These are phyloP conservation scores for Podila minutissima DNA, from an alignment of 192 early-diverging fungal genomes.

Conservation along the genomic window DNA sequence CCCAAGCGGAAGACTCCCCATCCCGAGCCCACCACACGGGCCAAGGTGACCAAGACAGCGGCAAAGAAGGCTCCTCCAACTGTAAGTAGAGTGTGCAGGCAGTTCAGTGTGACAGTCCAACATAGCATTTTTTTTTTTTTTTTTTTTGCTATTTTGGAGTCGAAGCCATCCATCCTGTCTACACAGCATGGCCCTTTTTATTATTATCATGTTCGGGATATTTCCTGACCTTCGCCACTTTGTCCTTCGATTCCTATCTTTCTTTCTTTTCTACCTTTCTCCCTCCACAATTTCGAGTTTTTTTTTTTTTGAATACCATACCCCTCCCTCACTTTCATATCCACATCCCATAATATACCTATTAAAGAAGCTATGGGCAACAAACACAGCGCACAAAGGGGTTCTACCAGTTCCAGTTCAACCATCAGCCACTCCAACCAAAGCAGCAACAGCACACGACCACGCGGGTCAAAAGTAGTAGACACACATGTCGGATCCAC, in stretches of 20 bases:
- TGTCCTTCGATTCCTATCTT: neutral
- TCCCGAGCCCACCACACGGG: neutral
- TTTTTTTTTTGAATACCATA: neutral
- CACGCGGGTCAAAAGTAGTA: neutral
- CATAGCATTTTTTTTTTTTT: no score
- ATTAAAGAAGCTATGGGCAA: constrained; percentile 28
- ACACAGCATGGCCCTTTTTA: neutral
- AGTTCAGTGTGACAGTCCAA: no score
- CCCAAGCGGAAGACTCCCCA: neutral
- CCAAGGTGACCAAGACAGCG: neutral
- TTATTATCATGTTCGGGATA: neutral
- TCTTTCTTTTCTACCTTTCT: neutral
- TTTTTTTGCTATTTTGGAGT: no score
- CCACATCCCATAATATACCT: neutral
- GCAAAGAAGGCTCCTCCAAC: neutral
- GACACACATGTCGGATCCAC: constrained; percentile 1
- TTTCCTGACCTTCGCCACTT: neutral
- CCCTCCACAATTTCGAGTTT: neutral
- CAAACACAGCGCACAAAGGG: constrained; percentile 22
- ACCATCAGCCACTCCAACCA: neutral
- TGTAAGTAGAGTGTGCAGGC: no score
- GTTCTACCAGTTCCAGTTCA: no score
- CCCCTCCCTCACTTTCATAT: neutral
- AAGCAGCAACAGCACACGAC: neutral
- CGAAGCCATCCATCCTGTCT: neutral